phyloP scores from a whole-genome alignment of 2,329 filamentous ascomycete species.

The Lasiodiplodia sp. region DNA sequence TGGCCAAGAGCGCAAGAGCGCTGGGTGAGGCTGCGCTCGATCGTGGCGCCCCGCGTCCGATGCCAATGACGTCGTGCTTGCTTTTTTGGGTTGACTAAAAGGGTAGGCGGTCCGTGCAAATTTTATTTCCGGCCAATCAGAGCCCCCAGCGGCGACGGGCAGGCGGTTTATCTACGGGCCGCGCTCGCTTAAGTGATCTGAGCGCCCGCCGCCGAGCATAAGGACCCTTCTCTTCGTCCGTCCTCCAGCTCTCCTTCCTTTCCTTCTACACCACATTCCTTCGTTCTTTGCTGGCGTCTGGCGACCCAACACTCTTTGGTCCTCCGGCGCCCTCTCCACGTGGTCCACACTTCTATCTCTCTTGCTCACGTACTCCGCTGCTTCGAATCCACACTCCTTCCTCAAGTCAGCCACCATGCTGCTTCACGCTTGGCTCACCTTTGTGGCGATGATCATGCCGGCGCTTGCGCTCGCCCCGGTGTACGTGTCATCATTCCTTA shows the following conservation, averaged over 20 bases:
- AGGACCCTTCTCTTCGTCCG: background rate
- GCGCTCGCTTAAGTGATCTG: background rate
- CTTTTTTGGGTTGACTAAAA: background rate
- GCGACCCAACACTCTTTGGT: background rate
- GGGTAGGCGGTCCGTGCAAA: no score
- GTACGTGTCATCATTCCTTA: background rate
- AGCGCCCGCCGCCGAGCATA: background rate
- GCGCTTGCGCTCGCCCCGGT: background rate
- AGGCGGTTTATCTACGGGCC: background rate
- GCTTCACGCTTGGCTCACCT: background rate
- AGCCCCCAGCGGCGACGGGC: background rate
- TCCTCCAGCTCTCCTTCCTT: slow-evolving; percentile 4
- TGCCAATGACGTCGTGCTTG: slow-evolving; percentile 18
- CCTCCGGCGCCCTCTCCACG: background rate
- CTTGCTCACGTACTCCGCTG: background rate
- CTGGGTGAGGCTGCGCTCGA: background rate
- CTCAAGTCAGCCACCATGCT: background rate
- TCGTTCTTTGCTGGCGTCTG: background rate
- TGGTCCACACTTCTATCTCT: background rate
- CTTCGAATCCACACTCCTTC: background rate
- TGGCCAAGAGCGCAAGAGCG: background rate
- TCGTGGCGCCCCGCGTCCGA: background rate
- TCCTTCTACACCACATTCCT: slow-evolving; percentile 14
- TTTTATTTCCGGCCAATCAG: background rate
- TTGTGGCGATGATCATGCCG: background rate